These are phyloP conservation scores for Rhodosporidiobolus sp. DNA, from an alignment of 768 basidiomycete species.

Conservation along the genomic window DNA sequence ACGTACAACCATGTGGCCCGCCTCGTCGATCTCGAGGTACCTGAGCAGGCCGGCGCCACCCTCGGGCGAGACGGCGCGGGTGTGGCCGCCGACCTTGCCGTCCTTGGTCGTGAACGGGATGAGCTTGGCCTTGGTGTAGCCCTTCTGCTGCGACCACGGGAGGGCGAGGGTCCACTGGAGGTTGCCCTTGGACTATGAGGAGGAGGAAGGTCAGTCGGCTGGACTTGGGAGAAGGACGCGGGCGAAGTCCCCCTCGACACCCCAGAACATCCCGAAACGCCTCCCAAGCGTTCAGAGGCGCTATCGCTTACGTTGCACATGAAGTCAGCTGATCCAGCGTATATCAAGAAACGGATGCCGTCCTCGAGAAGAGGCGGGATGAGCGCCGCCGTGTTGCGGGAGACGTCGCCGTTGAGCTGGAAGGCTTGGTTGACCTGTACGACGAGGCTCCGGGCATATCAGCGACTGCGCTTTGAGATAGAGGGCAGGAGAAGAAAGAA, in stretches of 20 bases:
- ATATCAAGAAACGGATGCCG: slow-evolving; percentile 79
- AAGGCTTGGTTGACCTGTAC: slow-evolving; percentile 81
- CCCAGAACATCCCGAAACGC: too few relatives aligned
- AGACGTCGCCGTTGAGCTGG: slow-evolving; percentile 61
- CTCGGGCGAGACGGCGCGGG: slow-evolving; percentile 60
- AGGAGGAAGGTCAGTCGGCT: too few relatives aligned
- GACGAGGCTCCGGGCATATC: too few relatives aligned
- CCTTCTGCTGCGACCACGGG: slow-evolving; percentile 60
- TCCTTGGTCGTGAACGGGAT: slow-evolving; percentile 58
- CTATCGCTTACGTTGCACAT: slow-evolving; percentile 95
- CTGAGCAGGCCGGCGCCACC: slow-evolving; percentile 40
- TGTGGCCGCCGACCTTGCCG: slow-evolving; percentile 63
- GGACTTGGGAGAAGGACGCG: too few relatives aligned
- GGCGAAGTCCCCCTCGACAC: too few relatives aligned
- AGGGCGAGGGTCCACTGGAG: slow-evolving; percentile 69
- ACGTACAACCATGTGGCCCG: too few relatives aligned
- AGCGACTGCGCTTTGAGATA: too few relatives aligned
- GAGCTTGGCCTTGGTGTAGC: slow-evolving; percentile 59
- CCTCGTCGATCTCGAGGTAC: slow-evolving; percentile 57
- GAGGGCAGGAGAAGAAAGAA: too few relatives aligned
- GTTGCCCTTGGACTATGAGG: slow-evolving; percentile 56
- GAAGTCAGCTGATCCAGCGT: slow-evolving; percentile 69
- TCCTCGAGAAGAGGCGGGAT: slow-evolving; percentile 76
- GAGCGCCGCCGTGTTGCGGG: slow-evolving; percentile 74
- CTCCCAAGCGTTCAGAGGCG: too few relatives aligned